These are phyloP conservation scores for Suillus plorans DNA, from an alignment of 768 basidiomycete species.

Conservation along the genomic window DNA sequence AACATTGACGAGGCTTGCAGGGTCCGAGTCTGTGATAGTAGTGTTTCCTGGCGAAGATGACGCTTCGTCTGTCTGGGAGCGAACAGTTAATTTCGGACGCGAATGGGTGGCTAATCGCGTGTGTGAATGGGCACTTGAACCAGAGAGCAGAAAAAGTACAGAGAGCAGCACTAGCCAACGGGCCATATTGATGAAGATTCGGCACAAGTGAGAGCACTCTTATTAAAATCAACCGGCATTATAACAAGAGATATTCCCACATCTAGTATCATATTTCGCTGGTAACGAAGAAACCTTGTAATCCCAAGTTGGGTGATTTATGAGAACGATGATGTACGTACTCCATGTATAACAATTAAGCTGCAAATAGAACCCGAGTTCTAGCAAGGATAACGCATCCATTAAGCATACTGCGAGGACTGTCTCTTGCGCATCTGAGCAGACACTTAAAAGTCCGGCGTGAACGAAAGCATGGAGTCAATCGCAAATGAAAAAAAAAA, in stretches of 20 bases:
- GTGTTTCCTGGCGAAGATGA: conserved; percentile 3
- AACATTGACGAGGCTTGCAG: conserved; percentile 43
- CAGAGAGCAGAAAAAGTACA: neutral
- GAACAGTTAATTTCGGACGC: conserved; percentile 1
- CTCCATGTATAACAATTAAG: neutral
- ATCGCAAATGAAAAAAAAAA: neutral
- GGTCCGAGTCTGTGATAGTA: conserved; percentile 2
- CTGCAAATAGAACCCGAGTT: neutral
- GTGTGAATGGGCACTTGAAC: neutral
- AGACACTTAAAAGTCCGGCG: neutral
- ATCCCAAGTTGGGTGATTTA: neutral
- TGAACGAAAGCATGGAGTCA: neutral
- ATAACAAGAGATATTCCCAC: neutral
- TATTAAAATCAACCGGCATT: neutral
- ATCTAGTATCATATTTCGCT: neutral
- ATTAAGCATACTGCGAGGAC: neutral
- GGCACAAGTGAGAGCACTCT: neutral
- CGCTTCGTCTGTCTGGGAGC: neutral
- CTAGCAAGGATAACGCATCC: neutral
- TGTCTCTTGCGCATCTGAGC: neutral
- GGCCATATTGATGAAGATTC: conserved; percentile 3
- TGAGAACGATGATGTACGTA: neutral
- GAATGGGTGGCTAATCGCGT: neutral
- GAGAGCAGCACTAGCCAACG: conserved; percentile 4
- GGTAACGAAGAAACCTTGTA: neutral